Evolutionary conservation across 441 rosid species (phyloP).

Genomic region (Populus hybrid): DNA sequence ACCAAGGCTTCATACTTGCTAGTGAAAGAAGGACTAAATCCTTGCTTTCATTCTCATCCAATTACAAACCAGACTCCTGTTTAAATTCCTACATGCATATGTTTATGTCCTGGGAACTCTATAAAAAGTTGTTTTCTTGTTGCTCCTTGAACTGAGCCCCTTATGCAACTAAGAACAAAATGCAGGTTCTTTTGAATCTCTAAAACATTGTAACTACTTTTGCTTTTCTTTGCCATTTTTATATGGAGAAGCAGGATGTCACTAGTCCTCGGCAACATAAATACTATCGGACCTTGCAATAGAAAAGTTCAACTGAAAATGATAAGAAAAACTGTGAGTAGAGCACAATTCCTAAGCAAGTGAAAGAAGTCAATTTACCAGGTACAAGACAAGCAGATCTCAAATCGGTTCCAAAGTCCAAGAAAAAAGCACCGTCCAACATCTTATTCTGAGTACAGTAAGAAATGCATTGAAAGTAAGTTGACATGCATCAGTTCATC

Average conservation of each 20-base stretch:
- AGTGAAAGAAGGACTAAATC: too few relatives aligned
- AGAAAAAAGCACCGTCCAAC: constrained; percentile 74
- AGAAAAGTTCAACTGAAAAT: not conserved
- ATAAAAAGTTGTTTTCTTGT: not conserved
- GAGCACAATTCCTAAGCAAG: constrained; percentile 8
- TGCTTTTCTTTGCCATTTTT: not conserved
- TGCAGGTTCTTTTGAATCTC: not conserved
- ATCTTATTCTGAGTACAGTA: constrained; percentile 52
- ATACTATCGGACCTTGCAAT: not conserved
- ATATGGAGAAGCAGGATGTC: not conserved
- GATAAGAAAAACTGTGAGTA: not conserved
- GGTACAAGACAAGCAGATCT: constrained; percentile 89
- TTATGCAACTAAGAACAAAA: too few relatives aligned
- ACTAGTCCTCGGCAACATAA: not conserved
- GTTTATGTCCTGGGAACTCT: not conserved
- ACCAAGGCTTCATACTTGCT: too few relatives aligned
- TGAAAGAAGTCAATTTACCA: constrained; percentile 49
- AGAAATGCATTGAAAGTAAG: not conserved
- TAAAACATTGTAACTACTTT: too few relatives aligned
- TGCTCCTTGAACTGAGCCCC: too few relatives aligned
- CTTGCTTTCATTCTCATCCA: too few relatives aligned
- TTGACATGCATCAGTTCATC: not conserved
- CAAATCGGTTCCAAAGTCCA: constrained; percentile 93
- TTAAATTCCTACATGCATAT: not conserved
- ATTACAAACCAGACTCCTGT: too few relatives aligned